Evolutionary conservation across 371 early-diverging fungal species (phyloP), one percentile per base, ranked within the genome.

Genomic region (Actinomortierella ambigua): DNA sequence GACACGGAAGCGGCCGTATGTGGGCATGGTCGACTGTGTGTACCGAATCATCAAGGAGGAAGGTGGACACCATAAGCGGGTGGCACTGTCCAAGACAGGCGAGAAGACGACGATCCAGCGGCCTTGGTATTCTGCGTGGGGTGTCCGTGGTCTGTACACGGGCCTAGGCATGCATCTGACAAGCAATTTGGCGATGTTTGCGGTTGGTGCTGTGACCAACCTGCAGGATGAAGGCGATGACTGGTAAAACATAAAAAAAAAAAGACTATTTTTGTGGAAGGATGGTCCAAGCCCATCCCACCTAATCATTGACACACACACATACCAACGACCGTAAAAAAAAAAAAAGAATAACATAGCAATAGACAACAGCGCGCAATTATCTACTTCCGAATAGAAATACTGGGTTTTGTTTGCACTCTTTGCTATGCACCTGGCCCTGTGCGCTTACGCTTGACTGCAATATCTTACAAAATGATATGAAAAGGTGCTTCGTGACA

Each of bases 1-100:
- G 9, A 57, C 83, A n/a, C 82, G 89, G 7, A 79, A 83, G 34
- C 79, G 92, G 13, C 94, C 92, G n/a, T 97, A 97, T 68, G 79
- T 87, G 17, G 93, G 95, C 9, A 76, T 95, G 65, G 59, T 84
- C 27, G 93, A 97, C 68, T 92, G 93, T 54, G 57, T 86, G 3
- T 90, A 88, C 62, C 83, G 94, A 53, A 91, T 96, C 26, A 78
- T 93, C 70, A 85, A 85, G 27, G 97, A 98, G 73, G 98, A 97
- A 71, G 96, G 95, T 6, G 66, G 56, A 13, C 56, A 70, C 46
- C 75, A 69, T 23, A 69, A 79, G 59, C 55, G 68, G 20, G 61
- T 61, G 14, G 57, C 75, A n/a, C 53, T 22, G n/a, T 57, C 57
- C 27, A 48, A 50, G 14, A 61, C 46, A 53, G 39, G 51, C 14